Evolutionary conservation across 176 grass and related monocot species (phyloP).

Genomic region (Oryza glaberrima): DNA sequence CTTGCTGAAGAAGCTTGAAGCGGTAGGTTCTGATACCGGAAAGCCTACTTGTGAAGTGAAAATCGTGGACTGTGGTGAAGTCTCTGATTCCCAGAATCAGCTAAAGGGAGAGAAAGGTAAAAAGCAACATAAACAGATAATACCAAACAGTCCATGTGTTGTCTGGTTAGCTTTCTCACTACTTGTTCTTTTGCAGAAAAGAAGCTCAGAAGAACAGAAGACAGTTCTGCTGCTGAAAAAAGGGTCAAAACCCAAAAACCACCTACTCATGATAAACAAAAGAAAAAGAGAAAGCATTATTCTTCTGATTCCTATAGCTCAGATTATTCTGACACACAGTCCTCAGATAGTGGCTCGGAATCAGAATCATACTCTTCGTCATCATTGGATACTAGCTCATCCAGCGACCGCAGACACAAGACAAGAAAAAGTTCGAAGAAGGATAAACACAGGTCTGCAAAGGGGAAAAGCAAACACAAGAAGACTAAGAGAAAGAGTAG

Average conservation of each 20-base stretch:
- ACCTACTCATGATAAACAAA: conserved; percentile 42
- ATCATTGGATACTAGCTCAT: conserved; percentile 72
- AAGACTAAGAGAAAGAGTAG: conserved; percentile 57
- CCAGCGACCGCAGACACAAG: conserved; percentile 68
- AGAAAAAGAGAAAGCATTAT: conserved; percentile 69
- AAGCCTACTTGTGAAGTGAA: conserved; percentile 55
- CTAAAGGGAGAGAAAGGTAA: conserved; percentile 60
- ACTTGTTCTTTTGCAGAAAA: conserved; percentile 49
- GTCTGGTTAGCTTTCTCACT: conserved; percentile 25
- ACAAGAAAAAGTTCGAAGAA: conserved; percentile 75
- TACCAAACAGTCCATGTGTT: conserved; percentile 6
- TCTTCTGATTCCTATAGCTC: conserved; percentile 82
- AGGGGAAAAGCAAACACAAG: conserved; percentile 54
- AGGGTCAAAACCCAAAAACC: conserved; percentile 45
- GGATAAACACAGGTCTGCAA: conserved; percentile 52
- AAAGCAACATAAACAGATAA: conserved; percentile 10
- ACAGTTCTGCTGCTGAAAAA: conserved; percentile 40
- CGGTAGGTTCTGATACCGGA: conserved; percentile 48
- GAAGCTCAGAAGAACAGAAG: conserved; percentile 46
- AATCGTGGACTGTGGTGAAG: conserved; percentile 81
- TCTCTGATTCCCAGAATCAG: conserved; percentile 41
- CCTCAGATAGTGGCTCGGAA: conserved; percentile 63
- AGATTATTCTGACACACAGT: conserved; percentile 66
- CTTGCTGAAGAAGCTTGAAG: conserved; percentile 73
- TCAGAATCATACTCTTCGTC: conserved; percentile 70